Base-by-base conservation (phyloP, 306 rosid species). In the Begonia fuchsioides region DNA sequence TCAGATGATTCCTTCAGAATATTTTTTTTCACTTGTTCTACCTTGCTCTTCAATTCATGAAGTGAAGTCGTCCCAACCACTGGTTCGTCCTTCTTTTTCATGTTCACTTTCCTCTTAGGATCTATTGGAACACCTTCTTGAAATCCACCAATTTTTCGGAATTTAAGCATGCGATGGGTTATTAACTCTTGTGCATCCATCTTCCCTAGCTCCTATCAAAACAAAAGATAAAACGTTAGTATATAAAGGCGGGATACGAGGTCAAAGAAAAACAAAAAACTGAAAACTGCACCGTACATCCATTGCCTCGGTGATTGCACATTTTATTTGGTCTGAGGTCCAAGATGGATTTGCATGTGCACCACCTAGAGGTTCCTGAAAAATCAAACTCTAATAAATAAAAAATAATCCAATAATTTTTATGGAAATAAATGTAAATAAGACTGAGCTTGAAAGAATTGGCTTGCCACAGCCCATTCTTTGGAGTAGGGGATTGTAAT, bases 281-380 rank as follows among this genome's bases (percentile, higher is more conserved):
- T 50, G 18, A 35, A 59, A 40, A 35, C 52, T 50, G 19, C 35
- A 12, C 52, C 13, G n/a, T 68, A 73, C 83, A 75, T 70, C 56
- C 68, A 76, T 76, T 47, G 83, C 75, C 53, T 80, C 50, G 38
- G 51, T 60, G 43, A 72, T 59, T 50, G 69, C 53, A 39, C 17
- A 52, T 67, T 76, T 72, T 39, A 76, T 76, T 71, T 76, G 88
- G 39, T 76, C 76, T 20, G 88, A 80, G 60, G 80, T 68, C 76
- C 80, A 76, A 6, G 47, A 32, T 47, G 83, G 78, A 70, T 76
- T 80, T 18, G 71, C 60, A 59, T 76, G 90, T 47, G 83, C 81
- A 32, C 90, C 78, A 19, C 78, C 81, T 49, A 80, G 67, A 56
- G 90, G 81, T 76, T 80, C 90, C 76, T 73, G 67, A 14, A 15